Conservation (phyloP, 2,329 filamentous ascomycete genomes). For the Trichoderma endophyticum region DNA sequence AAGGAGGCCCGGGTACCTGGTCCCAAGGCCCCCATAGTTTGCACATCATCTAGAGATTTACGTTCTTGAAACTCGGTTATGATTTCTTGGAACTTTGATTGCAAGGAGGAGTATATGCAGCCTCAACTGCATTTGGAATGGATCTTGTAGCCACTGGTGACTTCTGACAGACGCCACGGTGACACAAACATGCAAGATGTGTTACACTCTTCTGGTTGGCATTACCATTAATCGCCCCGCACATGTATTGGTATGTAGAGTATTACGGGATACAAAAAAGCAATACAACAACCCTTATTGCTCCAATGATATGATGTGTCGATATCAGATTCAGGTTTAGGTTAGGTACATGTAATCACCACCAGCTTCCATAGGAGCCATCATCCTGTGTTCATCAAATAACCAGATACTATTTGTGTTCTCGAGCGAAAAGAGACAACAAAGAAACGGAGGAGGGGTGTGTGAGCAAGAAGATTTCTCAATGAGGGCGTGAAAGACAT, state of each 20-base stretch:
- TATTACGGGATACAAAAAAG: neutral
- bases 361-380: neutral
- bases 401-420: neutral
- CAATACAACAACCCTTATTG: neutral
- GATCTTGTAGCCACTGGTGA: no score
- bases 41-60: neutral
- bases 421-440: neutral
- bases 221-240: neutral
- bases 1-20: slow-evolving; percentile 8
- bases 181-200: neutral
- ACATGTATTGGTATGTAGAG: neutral
- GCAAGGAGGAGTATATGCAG: neutral
- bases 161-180: neutral
- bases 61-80: neutral
- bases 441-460: neutral
- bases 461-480: neutral
- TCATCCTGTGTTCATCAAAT: neutral
- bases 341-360: neutral
- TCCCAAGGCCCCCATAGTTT: neutral
- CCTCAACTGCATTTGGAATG: neutral
- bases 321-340: neutral
- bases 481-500: neutral
- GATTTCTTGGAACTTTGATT: neutral
- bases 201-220: neutral
- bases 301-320: neutral